Percentiles rank a stretch among this genome's conserved stretches.
Evolutionary conservation across 495 filamentous ascomycete genomes (phyloP).

Genomic region (Chlorociboria aeruginascens): DNA sequence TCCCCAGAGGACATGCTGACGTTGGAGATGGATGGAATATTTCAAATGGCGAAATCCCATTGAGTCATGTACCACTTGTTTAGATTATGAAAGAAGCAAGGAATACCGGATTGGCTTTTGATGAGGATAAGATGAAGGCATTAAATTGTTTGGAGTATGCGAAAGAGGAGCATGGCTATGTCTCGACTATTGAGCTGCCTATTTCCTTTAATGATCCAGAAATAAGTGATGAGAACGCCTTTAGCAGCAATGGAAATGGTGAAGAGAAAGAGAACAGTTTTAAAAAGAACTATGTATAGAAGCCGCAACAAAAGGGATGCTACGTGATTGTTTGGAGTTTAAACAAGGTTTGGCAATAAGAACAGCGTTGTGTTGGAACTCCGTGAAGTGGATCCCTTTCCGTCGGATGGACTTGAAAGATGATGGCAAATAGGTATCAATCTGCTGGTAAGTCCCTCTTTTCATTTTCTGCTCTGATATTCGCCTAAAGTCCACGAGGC

Average conservation of each 20-base stretch:
- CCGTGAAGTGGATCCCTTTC: conserved; percentile 83
- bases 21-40: conserved; percentile 78
- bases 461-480: neutral
- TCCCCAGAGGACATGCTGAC: conserved; percentile 55
- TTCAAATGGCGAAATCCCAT: conserved; percentile 38
- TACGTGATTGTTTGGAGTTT: conserved; percentile 69
- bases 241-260: neutral
- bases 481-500: conserved; percentile 19
- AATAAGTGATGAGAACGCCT: conserved; percentile 9
- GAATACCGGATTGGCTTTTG: conserved; percentile 60
- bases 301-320: conserved; percentile 45
- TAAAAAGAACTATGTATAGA: conserved; percentile 45
- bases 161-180: neutral
- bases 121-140: conserved; percentile 51
- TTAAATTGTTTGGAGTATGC: conserved; percentile 42
- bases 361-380: conserved; percentile 60
- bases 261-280: conserved; percentile 20
- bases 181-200: conserved; percentile 2
- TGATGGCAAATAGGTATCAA: conserved; percentile 72
- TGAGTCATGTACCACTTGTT: conserved; percentile 64
- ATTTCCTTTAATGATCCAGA: neutral
- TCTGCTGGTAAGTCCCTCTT: conserved; percentile 39
- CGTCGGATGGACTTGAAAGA: conserved; percentile 65
- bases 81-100: conserved; percentile 81
- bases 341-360: conserved; percentile 43